phyloP scores from a whole-genome alignment of 169 alveolate genomes.

The Haemoproteus tartakovskyi region DNA sequence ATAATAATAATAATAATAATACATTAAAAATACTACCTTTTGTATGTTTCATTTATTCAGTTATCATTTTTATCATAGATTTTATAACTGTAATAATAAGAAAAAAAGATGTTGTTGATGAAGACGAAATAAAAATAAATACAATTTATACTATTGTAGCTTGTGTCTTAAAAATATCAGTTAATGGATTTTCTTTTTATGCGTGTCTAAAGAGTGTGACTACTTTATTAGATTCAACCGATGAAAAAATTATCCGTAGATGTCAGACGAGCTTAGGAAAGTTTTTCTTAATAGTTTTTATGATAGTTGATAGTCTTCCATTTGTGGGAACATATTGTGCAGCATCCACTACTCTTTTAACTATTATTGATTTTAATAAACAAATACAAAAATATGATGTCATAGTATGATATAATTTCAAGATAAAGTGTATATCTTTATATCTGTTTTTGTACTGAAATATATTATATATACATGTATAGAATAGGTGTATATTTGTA shows the following conservation, averaged over 20 bases:
- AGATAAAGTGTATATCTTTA: too few species aligned
- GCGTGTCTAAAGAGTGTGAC: neutral
- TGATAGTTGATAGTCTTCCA: conserved; percentile 14
- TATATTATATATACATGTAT: too few species aligned
- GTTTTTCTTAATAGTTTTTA: conserved; percentile 5
- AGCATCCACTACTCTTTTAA: conserved; percentile 17
- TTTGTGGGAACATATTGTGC: conserved; percentile 38
- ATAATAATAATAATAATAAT: too few species aligned
- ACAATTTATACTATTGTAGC: conserved; percentile 25
- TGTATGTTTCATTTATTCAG: conserved; percentile 5
- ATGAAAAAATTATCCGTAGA: conserved; percentile 2
- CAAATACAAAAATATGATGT: conserved; percentile 53
- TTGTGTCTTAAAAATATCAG: conserved; percentile 8
- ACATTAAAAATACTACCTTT: too few species aligned
- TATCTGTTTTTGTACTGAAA: too few species aligned
- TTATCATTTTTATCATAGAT: conserved; percentile 29
- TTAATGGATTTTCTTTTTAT: conserved; percentile 25
- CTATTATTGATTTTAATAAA: conserved; percentile 28
- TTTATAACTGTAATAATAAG: conserved; percentile 35
- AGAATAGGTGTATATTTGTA: too few species aligned
- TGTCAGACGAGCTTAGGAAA: conserved; percentile 31
- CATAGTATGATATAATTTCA: too few species aligned
- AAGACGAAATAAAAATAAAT: conserved; percentile 39
- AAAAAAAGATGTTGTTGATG: conserved; percentile 50
- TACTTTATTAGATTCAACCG: conserved; percentile 9